Evolutionary conservation across 1,139 yeast species (phyloP).

Genomic region (Blastobotrys ciferrii): DNA sequence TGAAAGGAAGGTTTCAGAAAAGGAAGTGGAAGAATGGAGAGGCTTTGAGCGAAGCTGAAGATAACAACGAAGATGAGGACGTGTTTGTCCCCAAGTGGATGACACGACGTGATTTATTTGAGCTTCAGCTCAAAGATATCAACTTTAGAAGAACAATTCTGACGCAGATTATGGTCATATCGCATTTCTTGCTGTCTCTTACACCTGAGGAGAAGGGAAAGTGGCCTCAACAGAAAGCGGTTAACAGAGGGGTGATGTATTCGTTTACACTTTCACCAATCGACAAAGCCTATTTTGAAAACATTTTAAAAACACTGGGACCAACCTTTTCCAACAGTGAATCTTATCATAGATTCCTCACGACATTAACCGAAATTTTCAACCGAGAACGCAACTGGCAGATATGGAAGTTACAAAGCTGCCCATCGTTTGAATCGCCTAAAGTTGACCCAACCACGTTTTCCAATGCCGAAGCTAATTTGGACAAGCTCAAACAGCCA

Average conservation of each 20-base stretch:
- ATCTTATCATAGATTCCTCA: neutral
- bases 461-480: slow-evolving; percentile 18
- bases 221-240: slow-evolving; percentile 22
- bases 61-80: slow-evolving; percentile 15
- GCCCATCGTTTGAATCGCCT: slow-evolving; percentile 35
- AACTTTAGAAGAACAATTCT: slow-evolving; percentile 36
- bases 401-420: slow-evolving; percentile 36
- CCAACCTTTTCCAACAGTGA: neutral
- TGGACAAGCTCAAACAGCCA: slow-evolving; percentile 24
- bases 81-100: slow-evolving; percentile 39
- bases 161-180: slow-evolving; percentile 34
- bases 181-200: slow-evolving; percentile 33
- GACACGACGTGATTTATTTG: slow-evolving; percentile 36
- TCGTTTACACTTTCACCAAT: slow-evolving; percentile 24
- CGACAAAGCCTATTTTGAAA: slow-evolving; percentile 25
- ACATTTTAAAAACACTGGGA: slow-evolving; percentile 12
- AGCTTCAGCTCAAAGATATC: slow-evolving; percentile 37
- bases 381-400: slow-evolving; percentile 37
- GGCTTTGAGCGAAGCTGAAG: slow-evolving; percentile 14
- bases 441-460: slow-evolving; percentile 18
- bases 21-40: slow-evolving; percentile 5
- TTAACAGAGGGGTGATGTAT: slow-evolving; percentile 33
- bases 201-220: slow-evolving; percentile 22
- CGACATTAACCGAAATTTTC: slow-evolving; percentile 19
- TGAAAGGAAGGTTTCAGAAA: neutral